Base-by-base conservation (phyloP, 163 green algal genomes). In the Coccomyxa subellipsoidea region DNA sequence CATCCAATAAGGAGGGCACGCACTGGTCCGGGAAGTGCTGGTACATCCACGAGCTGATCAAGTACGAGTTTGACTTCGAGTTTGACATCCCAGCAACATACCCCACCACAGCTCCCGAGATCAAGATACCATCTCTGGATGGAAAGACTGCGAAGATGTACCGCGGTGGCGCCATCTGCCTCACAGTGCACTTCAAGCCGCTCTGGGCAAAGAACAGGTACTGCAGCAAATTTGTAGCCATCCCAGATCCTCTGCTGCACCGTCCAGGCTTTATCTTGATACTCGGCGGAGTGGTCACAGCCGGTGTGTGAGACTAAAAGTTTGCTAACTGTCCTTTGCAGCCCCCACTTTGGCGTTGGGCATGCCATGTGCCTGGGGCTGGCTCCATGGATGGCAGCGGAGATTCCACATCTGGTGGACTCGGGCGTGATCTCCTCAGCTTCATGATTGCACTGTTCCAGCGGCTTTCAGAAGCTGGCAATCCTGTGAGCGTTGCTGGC, bases 141-240 rank as follows among this genome's bases (percentile, higher is more conserved):
- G 96, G 96, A 81, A 99, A 99, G 85, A 98, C 95, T 7, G 92
- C 93, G 66, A 98, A 99, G 90, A 99, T 99, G 96, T 99, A 99
- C 88, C 83, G 96, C 10, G 96, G 94, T n/a, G 96, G 96, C 25
- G 96, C 97, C 73, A 98, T 99, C 83, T 99, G 96, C 90, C 88
- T 99, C 7, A 98, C 96, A 36, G 96, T 99, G 15, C 96, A 99
- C 86, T 99, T 99, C 92, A 99, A 98, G 87, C 96, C 96, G 29
- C 88, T 99, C 5, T 99, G 96, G 96, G 92, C 94, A 5, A 98
- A 97, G 83, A 99, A 99, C 92, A 93, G 87, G 93, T 96, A 77
- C 2, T 59, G 3, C 47, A 59, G 15, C 47, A 59, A 59, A 59
- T n/a, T n/a, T n/a, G n/a, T n/a, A n/a, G n/a, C n/a, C 47, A 59